These are phyloP conservation scores for Aspergillus indologenus DNA, from an alignment of 495 filamentous ascomycete genomes.

Conservation along the genomic window DNA sequence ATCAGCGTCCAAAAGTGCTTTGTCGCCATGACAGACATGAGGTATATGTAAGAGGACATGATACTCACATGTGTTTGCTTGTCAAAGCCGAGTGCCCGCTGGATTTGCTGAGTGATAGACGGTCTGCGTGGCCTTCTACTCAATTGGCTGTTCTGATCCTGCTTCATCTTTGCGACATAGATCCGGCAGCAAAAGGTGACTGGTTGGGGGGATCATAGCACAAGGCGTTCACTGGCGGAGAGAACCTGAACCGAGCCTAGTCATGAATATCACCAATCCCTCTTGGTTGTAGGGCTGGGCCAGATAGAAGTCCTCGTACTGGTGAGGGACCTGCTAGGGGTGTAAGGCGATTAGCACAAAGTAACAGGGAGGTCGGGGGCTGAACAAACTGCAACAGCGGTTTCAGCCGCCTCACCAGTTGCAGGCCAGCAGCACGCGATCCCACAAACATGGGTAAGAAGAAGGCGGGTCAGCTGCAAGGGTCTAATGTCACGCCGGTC, in stretches of 20 bases:
- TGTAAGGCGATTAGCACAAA: not conserved
- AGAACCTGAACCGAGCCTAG: too few relatives aligned
- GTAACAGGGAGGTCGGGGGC: not conserved
- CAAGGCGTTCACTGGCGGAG: too few relatives aligned
- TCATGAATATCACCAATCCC: not conserved
- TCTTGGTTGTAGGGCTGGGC: too few relatives aligned
- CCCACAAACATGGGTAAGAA: not conserved
- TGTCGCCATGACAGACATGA: not conserved
- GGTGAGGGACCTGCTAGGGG: not conserved
- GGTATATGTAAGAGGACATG: not conserved
- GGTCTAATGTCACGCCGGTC: not conserved
- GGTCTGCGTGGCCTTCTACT: slow-evolving; percentile 29
- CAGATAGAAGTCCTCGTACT: not conserved
- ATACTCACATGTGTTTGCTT: slow-evolving; percentile 27
- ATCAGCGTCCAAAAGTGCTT: not conserved
- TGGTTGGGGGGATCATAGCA: too few relatives aligned
- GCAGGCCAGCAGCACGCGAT: slow-evolving; percentile 4
- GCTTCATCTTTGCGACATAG: slow-evolving; percentile 11
- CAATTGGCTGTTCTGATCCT: slow-evolving; percentile 10
- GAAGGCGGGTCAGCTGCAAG: slow-evolving; percentile 15
- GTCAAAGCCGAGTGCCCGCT: slow-evolving; percentile 33
- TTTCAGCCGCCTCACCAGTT: not conserved
- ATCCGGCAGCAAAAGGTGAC: not conserved
- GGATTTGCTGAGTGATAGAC: slow-evolving; percentile 36
- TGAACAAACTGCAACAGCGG: not conserved